phyloP scores from a whole-genome alignment of 257 asterid species.

The Euphrasia confusa region DNA sequence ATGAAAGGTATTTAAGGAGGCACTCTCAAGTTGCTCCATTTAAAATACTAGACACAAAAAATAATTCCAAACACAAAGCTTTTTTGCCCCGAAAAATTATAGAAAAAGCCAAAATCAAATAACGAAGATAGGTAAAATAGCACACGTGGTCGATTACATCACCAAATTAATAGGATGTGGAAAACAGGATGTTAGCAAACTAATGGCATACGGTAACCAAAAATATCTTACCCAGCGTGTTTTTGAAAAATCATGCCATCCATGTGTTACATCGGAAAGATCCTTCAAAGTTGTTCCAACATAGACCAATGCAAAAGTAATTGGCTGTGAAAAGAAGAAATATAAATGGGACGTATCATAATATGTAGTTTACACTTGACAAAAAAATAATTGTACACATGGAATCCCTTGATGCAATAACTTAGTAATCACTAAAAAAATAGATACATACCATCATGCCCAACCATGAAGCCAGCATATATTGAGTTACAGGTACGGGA shows the following conservation, averaged over 20 bases:
- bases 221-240: constrained; percentile 73
- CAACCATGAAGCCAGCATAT: constrained; percentile 95
- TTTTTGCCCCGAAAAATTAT: background rate
- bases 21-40: too few species aligned
- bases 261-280: constrained; percentile 96
- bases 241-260: constrained; percentile 83
- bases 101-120: background rate
- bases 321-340: constrained; percentile 56
- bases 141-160: background rate
- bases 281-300: constrained; percentile 96
- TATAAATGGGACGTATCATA: constrained; percentile 15
- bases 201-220: constrained; percentile 5
- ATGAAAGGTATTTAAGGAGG: background rate
- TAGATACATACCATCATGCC: constrained; percentile 84
- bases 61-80: background rate
- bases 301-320: constrained; percentile 88
- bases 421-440: constrained; percentile 10
- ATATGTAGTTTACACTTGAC: background rate
- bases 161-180: background rate
- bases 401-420: constrained; percentile 5
- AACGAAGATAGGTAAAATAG: background rate
- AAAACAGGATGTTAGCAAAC: background rate
- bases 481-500: constrained; percentile 75
- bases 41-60: too few species aligned
- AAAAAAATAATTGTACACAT: background rate